These are phyloP conservation scores for Calycina marina DNA, from an alignment of 2,329 filamentous ascomycete genomes.

Conservation along the genomic window DNA sequence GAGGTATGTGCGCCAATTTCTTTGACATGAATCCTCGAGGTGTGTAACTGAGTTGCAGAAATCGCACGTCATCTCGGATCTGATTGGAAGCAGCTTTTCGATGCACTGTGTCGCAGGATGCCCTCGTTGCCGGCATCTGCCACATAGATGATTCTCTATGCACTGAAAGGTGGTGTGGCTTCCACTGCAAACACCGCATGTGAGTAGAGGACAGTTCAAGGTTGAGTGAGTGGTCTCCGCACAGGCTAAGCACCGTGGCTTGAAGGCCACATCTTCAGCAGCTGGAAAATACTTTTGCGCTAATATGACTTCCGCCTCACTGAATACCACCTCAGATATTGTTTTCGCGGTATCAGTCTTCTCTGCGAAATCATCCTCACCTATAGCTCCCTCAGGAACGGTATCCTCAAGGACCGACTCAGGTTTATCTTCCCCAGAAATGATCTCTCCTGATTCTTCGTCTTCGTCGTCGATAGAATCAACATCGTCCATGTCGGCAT, in stretches of 20 bases:
- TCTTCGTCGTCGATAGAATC: too few species aligned
- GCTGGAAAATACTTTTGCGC: constrained; percentile 34
- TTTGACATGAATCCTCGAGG: constrained; percentile 42
- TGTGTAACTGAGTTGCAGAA: constrained; percentile 43
- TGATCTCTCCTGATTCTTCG: too few species aligned
- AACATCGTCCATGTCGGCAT: too few species aligned
- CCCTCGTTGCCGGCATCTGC: constrained; percentile 47
- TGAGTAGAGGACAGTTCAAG: constrained; percentile 29
- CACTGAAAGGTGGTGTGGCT: constrained; percentile 36
- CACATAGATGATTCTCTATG: constrained; percentile 34
- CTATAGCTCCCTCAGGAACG: too few species aligned
- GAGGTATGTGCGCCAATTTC: constrained; percentile 43
- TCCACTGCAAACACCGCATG: constrained; percentile 33
- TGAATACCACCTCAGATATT: constrained; percentile 3
- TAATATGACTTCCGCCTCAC: constrained; percentile 15
- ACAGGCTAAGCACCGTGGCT: constrained; percentile 34
- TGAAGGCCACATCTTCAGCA: constrained; percentile 13
- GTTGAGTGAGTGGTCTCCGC: constrained; percentile 32
- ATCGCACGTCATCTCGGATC: constrained; percentile 43
- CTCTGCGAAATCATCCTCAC: neutral
- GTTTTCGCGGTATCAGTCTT: too few species aligned
- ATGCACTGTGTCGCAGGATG: constrained; percentile 37
- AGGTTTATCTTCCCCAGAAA: too few species aligned
- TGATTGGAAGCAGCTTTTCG: constrained; percentile 38
- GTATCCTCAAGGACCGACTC: too few species aligned